Evolutionary conservation across 192 early-diverging fungal genomes (phyloP).

Genomic region (Dissophora ornata): DNA sequence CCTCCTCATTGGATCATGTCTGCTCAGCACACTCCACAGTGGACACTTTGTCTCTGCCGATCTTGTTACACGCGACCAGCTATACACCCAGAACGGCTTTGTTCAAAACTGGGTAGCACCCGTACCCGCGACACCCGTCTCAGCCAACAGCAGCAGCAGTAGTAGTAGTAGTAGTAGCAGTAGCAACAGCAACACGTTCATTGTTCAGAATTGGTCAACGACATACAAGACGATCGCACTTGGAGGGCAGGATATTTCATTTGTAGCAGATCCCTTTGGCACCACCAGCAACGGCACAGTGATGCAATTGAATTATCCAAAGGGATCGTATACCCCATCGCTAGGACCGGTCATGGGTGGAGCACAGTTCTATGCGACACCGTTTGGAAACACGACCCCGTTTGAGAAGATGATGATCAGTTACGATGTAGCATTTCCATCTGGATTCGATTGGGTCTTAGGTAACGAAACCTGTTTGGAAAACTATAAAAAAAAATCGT

Average conservation of each 20-base stretch:
- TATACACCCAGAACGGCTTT: slow-evolving; percentile 36
- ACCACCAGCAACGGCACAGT: slow-evolving; percentile 18
- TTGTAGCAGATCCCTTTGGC: slow-evolving; percentile 53
- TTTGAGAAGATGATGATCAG: slow-evolving; percentile 58
- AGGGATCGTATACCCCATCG: slow-evolving; percentile 59
- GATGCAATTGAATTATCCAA: slow-evolving; percentile 52
- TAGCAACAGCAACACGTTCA: slow-evolving; percentile 6
- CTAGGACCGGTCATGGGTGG: slow-evolving; percentile 49
- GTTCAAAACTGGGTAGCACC: slow-evolving; percentile 55
- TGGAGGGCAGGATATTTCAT: slow-evolving; percentile 49
- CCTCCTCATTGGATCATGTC: slow-evolving; percentile 25
- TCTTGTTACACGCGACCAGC: slow-evolving; percentile 31
- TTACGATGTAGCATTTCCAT: slow-evolving; percentile 60
- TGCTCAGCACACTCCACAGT: slow-evolving; percentile 8
- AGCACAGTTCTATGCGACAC: slow-evolving; percentile 57
- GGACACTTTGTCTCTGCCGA: slow-evolving; percentile 10
- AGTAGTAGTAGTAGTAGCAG: not conserved
- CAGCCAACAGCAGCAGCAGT: slow-evolving; percentile 4
- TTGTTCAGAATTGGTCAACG: slow-evolving; percentile 41
- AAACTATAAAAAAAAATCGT: not conserved
- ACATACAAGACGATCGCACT: slow-evolving; percentile 38
- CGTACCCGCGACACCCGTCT: slow-evolving; percentile 39
- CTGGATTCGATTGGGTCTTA: slow-evolving; percentile 56
- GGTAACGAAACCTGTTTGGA: slow-evolving; percentile 8
- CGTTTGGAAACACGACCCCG: slow-evolving; percentile 46